phyloP scores from a whole-genome alignment of 2,329 filamentous ascomycete genomes.

The Neocucurbitaria cava region DNA sequence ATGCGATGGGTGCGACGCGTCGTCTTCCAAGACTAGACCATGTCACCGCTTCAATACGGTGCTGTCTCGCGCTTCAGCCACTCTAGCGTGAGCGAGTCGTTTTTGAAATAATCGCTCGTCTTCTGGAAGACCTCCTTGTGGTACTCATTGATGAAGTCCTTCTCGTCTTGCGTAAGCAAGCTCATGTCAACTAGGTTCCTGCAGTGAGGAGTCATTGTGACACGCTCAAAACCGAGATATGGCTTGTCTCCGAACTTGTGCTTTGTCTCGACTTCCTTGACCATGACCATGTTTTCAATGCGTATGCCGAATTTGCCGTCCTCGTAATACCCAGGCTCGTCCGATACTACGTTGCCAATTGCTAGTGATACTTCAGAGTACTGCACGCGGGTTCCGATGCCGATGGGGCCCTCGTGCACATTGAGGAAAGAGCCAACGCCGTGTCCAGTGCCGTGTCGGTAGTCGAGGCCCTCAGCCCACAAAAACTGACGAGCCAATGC shows the following conservation, averaged over 20 bases:
- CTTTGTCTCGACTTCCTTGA: conserved; percentile 84
- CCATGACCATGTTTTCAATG: conserved; percentile 95
- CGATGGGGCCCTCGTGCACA: conserved; percentile 96
- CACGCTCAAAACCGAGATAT: conserved; percentile 93
- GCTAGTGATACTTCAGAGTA: conserved; percentile 90
- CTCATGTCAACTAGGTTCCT: conserved; percentile 80
- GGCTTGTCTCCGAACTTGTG: conserved; percentile 92
- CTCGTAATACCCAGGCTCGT: conserved; percentile 97
- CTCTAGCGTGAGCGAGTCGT: conserved; percentile 72
- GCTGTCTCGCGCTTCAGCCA: conserved; percentile 92
- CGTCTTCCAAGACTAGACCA: background rate
- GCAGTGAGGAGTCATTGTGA: conserved; percentile 96
- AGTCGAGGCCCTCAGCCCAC: conserved; percentile 93
- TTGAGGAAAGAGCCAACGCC: conserved; percentile 95
- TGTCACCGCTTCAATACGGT: conserved; percentile 50
- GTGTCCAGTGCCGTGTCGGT: conserved; percentile 94
- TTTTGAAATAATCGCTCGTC: conserved; percentile 77
- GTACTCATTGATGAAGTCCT: conserved; percentile 86
- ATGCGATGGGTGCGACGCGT: background rate
- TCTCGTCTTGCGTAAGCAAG: conserved; percentile 76
- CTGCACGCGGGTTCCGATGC: conserved; percentile 89
- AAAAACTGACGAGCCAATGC: conserved; percentile 86
- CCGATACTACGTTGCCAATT: conserved; percentile 93
- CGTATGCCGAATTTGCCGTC: conserved; percentile 94
- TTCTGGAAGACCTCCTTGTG: conserved; percentile 82